Conservation (phyloP, 345 rosid species). For the Eucalyptus marginata region DNA sequence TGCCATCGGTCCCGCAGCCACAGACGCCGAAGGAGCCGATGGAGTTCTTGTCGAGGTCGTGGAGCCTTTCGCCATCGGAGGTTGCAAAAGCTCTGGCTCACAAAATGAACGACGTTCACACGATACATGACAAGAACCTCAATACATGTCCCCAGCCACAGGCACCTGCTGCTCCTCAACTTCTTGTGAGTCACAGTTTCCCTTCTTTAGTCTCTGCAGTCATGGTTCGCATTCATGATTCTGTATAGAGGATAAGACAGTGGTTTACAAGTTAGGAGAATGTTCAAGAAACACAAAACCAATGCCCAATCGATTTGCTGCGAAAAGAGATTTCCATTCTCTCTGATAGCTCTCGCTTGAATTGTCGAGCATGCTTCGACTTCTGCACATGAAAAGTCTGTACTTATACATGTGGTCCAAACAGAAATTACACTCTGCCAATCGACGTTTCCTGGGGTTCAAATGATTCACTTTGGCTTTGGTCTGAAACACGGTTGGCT, state of each 20-base stretch:
- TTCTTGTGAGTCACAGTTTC: background rate
- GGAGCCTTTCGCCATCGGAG: constrained; percentile 91
- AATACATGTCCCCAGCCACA: constrained; percentile 12
- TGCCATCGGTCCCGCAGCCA: constrained; percentile 61
- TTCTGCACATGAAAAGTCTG: background rate
- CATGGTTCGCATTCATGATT: background rate
- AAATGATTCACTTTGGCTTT: background rate
- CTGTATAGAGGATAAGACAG: background rate
- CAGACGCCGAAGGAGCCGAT: constrained; percentile 84
- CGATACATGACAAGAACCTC: constrained; percentile 3
- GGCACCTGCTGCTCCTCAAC: constrained; percentile 24
- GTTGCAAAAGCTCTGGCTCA: constrained; percentile 82
- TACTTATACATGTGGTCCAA: background rate
- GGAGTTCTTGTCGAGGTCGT: constrained; percentile 91
- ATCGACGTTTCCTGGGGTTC: background rate
- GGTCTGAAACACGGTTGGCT: background rate
- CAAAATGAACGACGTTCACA: constrained; percentile 39
- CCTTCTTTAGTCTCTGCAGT: background rate
- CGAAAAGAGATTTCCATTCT: background rate
- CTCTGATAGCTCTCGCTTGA: background rate
- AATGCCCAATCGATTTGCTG: background rate
- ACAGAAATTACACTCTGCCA: background rate
- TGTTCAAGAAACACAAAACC: background rate
- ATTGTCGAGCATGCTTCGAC: background rate
- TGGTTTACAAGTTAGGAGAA: background rate